phyloP scores from a whole-genome alignment of 352 stramenopile genomes.

The Phytopythium cucurbitacearum region DNA sequence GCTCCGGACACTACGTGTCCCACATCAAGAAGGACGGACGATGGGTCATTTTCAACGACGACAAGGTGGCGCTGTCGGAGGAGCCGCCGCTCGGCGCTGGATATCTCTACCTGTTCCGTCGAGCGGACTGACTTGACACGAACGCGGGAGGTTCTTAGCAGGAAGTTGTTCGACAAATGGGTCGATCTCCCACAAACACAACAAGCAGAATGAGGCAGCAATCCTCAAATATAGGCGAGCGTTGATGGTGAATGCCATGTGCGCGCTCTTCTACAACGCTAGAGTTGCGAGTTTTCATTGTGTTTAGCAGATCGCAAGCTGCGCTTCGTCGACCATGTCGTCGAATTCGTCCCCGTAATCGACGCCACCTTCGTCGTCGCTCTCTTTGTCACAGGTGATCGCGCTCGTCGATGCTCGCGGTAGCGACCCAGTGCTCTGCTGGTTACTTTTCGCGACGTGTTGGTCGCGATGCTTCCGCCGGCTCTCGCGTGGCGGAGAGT shows the following conservation, averaged over 20 bases:
- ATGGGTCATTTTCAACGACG: slow-evolving; percentile 99
- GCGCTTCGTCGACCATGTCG: slow-evolving; percentile 68
- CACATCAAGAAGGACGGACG: slow-evolving; percentile 96
- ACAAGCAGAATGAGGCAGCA: too few species aligned
- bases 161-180: too few species aligned
- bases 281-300: not conserved
- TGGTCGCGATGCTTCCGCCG: too few species aligned
- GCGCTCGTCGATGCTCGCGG: too few species aligned
- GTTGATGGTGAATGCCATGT: not conserved
- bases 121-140: slow-evolving; percentile 22
- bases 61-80: slow-evolving; percentile 96
- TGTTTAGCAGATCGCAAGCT: slow-evolving; percentile 44
- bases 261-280: not conserved
- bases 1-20: slow-evolving; percentile 97
- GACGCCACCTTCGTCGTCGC: slow-evolving; percentile 40
- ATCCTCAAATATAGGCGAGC: slow-evolving; percentile 1
- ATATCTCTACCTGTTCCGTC: slow-evolving; percentile 95
- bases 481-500: too few species aligned
- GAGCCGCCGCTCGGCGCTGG: slow-evolving; percentile 92
- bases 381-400: slow-evolving; percentile 4
- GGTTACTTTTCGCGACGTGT: too few species aligned
- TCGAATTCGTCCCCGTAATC: slow-evolving; percentile 83
- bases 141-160: too few species aligned
- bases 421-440: too few species aligned
- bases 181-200: too few species aligned